These are phyloP conservation scores for Patellaria atrata DNA, from an alignment of 495 filamentous ascomycete species.

Conservation along the genomic window DNA sequence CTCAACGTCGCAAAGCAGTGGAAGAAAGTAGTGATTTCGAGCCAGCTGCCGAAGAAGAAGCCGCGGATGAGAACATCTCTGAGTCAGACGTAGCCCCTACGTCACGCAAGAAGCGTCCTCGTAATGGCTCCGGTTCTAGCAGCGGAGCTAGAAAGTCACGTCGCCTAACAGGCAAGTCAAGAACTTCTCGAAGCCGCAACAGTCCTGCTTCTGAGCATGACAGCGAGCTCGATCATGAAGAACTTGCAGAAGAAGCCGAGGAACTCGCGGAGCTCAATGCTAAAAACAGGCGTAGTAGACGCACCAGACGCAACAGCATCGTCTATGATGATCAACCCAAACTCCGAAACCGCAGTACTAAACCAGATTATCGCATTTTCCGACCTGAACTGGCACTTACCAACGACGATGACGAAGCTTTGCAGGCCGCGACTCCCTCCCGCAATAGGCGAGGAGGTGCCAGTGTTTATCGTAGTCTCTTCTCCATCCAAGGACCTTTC, in stretches of 20 bases:
- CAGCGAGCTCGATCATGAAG: conserved; percentile 29
- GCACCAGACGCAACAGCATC: conserved; percentile 25
- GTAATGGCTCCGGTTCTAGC: conserved; percentile 36
- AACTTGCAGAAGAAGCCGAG: conserved; percentile 38
- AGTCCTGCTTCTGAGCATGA: conserved; percentile 33
- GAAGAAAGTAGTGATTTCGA: conserved; percentile 84
- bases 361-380: conserved; percentile 56
- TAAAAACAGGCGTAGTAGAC: conserved; percentile 48
- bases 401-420: conserved; percentile 59
- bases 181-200: conserved; percentile 34
- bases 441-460: conserved; percentile 44
- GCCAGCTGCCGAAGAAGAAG: conserved; percentile 48
- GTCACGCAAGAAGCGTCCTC: conserved; percentile 27
- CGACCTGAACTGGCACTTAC: conserved; percentile 56
- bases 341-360: conserved; percentile 21
- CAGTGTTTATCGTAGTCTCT: conserved; percentile 53
- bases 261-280: conserved; percentile 62
- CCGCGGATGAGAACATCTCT: conserved; percentile 51
- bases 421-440: conserved; percentile 50
- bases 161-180: conserved; percentile 34
- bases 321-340: conserved; percentile 34
- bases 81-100: no score
- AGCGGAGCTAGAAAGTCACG: conserved; percentile 35
- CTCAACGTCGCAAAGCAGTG: no score
- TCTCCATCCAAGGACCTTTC: conserved; percentile 81